Evolutionary conservation across 176 grass and related monocot species (phyloP).

Genomic region (Oryza meridionalis): DNA sequence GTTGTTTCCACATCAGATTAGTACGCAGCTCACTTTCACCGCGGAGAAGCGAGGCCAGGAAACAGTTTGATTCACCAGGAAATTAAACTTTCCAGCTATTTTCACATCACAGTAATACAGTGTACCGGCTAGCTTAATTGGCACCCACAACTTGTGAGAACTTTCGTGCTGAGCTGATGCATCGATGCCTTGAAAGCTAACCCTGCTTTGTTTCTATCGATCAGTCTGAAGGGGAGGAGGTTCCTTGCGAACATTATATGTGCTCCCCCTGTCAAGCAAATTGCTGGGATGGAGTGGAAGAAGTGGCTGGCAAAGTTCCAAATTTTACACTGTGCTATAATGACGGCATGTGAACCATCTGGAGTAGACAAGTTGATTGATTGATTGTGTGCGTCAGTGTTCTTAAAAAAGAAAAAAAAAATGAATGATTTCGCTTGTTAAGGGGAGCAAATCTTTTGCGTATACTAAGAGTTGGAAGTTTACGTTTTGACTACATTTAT

Average conservation of each 20-base stretch:
- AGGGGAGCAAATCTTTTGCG: neutral
- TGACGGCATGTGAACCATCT: neutral
- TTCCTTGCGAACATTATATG: neutral
- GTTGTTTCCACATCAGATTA: neutral
- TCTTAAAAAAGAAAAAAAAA: neutral
- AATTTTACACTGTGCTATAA: neutral
- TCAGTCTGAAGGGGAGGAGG: neutral
- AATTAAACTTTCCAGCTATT: neutral
- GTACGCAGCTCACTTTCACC: neutral
- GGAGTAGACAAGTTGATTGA: neutral
- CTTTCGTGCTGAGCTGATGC: slow-evolving; percentile 4
- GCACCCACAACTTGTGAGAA: neutral
- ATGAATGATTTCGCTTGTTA: neutral
- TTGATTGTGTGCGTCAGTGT: neutral
- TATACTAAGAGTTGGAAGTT: neutral
- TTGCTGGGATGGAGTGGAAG: neutral
- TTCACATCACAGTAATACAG: neutral
- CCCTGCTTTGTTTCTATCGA: neutral
- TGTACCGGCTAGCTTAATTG: neutral
- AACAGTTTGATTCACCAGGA: neutral
- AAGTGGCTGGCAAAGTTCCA: slow-evolving; percentile 13
- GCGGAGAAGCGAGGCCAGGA: neutral
- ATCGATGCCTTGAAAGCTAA: slow-evolving; percentile 33
- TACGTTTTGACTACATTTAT: neutral
- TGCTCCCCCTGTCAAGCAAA: neutral